Evolutionary conservation across 1,139 yeast genomes (phyloP), one percentile per base, ranked within the genome.

Genomic region (Scheffersomyces parashehatae): DNA sequence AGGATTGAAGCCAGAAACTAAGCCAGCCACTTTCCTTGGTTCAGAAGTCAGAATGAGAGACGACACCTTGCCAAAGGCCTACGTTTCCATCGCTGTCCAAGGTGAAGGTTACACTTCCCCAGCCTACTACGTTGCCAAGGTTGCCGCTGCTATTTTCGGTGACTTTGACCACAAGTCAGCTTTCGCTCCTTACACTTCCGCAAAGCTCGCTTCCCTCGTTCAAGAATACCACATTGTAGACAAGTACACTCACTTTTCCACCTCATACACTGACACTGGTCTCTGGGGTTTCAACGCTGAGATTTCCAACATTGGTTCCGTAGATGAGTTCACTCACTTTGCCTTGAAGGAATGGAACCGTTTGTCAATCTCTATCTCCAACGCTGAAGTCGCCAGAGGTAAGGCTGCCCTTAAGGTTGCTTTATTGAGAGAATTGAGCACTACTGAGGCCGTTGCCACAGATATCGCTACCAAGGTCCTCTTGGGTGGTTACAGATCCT

Each of bases 21-120:
- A 72, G 52, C 74, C 81, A 47, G 80, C 85, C 47, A 64, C 81
- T 37, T 86, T 85, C 79, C 77, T 86, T 66, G 95, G 95, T 62
- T 85, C 93, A 42, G 95, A 87, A 67, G 83, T 85, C 54, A 83
- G 90, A 79, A 73, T 85, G 75, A 85, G 95, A 82, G 95, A 87
- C 63, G 95, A 87, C 68, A 86, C 90, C 55, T 65, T 84, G 65
- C 88, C 91, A 64, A 80, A 82, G 66, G 93, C 93, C 47, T 84
- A 85, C 76, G 75, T 85, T 56, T 70, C 90, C 46, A 74, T 87
- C 56, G 89, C 88, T 47, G 91, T 77, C 47, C 77, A 81, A 60
- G 89, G 89, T 71, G 91, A 85, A 68, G 73, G 83, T 39, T 50
- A 76, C 39, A 62, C 60, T 50, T 82, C 91, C 44, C 82, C 85